Base-by-base conservation (phyloP, 169 alveolate genomes). In the Plasmodium chabaudi region DNA sequence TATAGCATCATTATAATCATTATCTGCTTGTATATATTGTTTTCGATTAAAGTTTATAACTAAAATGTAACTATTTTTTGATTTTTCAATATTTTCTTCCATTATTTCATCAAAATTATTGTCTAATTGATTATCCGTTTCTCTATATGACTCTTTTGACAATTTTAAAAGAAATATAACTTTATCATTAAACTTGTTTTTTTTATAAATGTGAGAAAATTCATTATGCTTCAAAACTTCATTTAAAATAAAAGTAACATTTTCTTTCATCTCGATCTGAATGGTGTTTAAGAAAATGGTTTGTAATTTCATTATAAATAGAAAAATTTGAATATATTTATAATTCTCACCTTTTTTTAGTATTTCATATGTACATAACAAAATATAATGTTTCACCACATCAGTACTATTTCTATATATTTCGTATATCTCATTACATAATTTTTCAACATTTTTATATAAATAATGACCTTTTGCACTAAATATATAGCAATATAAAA, bases 331-430 rank as follows among this genome's bases (percentile, higher is more conserved):
- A 47, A 68, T 68, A 70, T 86, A 57, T 70, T 86, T 86, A 70
- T 70, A 59, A 39, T 34, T 46, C 25, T 70, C 69, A 69, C 82
- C 47, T 68, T 57, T 86, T 19, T 86, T 72, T 44, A 86, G 60
- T 25, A 86, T 57, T 70, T 86, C 86, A 42, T 70, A 70, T 69
- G 71, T 51, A 3, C 87, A 86, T 61, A 86, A 42, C 34, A 86
- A 10, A 68, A 70, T 70, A 59, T 86, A 86, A 55, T 70, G 64
- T 44, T 55, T 65, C 23, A 63, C 19, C 25, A 10, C 5, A 10
- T 25, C 77, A 34, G 34, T 57, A 39, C 73, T 39, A 46, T 19
- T 44, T 9, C 23, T 57, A 72, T 53, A 86, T 57, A 86, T 86
- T 21, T 86, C 47, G 23, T 34, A 51, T 60, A 86, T 65, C 46